Base-by-base conservation (phyloP, 2,329 filamentous ascomycete species). In the Fusarium scirpi region DNA sequence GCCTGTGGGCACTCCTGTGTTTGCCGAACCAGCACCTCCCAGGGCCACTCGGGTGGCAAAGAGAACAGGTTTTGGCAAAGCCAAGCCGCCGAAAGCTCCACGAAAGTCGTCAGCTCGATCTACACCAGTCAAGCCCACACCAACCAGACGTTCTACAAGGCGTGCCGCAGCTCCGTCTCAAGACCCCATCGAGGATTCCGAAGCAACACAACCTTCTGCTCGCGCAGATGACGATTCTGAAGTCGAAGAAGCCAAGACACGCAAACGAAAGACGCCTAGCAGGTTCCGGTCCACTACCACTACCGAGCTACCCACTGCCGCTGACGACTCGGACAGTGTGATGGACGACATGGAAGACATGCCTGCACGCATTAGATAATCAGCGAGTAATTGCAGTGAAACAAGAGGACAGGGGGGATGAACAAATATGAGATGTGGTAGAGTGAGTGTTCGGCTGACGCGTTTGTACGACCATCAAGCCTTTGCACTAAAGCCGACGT, bases 261-360 rank as follows among this genome's bases (percentile, higher is more conserved):
- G 74, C 38, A 76, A 71, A 67, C 73, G 67, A 58, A 77, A 71
- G 71, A 77, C 72, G 29, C 75, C 77, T 20, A 74, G 67, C 61
- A 79, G 75, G 61, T 75, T 74, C 61, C 77, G 73, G 48, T 65
- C 77, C 22, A 56, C 65, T 30, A 49, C 62, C 5, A 58, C 58
- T 4, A 54, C 51, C 20, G 70, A 62, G 20, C 64, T 65, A 32
- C 56, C 62, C 7, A 47, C 41, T 38, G 58, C 46, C 15, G 62
- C 65, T n/a, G 69, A 74, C 15, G 74, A 70, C 16, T 78, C 76
- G 7, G 78, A 79, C 24, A 81, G 79, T 40, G 76, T 76, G 16
- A 82, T 83, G 80, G 81, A 83, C 34, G 82, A 83, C 45, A 82
- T 83, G 82, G 81, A 83, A 56, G 82, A 83, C 60, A 70, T 83